Base-by-base conservation (phyloP, 2,329 filamentous ascomycete species). In the Phialophora expanda region DNA sequence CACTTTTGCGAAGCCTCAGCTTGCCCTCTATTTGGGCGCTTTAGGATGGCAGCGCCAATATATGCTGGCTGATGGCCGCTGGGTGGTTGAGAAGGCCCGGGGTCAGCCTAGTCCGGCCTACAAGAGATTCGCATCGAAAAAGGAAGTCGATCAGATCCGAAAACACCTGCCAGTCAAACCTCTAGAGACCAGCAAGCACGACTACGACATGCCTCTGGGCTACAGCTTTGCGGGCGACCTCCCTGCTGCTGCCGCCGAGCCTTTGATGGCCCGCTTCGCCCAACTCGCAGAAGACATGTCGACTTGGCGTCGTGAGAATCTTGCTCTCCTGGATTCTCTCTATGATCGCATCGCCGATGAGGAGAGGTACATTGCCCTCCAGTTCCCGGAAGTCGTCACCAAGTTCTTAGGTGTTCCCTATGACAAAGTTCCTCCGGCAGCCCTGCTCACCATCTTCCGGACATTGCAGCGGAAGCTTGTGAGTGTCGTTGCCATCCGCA, bases 261-360 rank as follows among this genome's bases (percentile, higher is more conserved):
- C 71, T 57, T 71, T 82, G 3, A 62, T 81, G 41, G 61, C 68
- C 22, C 76, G 73, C 66, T 74, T 82, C 64, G 66, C 66, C 26
- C 65, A 73, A 1, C 80, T 81, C 54, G 69, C 75, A 32, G 72
- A 73, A 11, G 71, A 76, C n/a, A 71, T 76, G 12, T 68, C 73
- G 28, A 70, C 72, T 1, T 76, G 80, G 41, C 79, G 78, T 41
- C 72, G 75, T 58, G 66, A 74, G 7, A 71, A 81, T 68, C 61
- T 76, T 2, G 60, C 64, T 30, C 54, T 71, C 5, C 61, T 82
- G 32, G 78, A 81, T 60, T 71, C 73, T 8, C 66, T 81, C 2
- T 76, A 81, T 65, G 74, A 79, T 1, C 44, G 72, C 2, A 71
- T 81, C 44, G 78, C 80, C 12, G 74, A 79, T 34, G 74, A 80